A percentile compares a stretch with the other conserved stretches of the same genome.
Evolutionary conservation across 257 asterid genomes (phyloP).

Genomic region (Solanum phureja): DNA sequence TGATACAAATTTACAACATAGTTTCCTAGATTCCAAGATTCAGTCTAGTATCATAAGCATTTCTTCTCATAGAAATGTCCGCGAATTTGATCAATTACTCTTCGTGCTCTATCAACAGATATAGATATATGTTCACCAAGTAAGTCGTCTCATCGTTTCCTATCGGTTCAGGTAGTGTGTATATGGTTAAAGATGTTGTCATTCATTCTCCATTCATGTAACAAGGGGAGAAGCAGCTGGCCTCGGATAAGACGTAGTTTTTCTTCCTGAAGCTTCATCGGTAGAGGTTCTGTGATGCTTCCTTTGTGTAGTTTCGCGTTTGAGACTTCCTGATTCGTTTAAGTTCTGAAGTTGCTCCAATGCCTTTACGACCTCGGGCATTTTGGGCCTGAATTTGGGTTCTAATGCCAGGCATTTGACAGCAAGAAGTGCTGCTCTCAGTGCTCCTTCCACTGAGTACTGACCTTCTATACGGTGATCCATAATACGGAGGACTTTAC

Average conservation of each 20-base stretch:
- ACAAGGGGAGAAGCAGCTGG: constrained; percentile 30
- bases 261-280: constrained; percentile 18
- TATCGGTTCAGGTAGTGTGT: neutral
- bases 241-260: constrained; percentile 39
- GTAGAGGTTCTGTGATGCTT: constrained; percentile 16
- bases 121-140: neutral
- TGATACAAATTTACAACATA: neutral
- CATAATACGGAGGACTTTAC: constrained; percentile 24
- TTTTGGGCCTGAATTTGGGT: constrained; percentile 28
- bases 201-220: constrained; percentile 11
- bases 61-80: neutral
- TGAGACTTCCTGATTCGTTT: constrained; percentile 26
- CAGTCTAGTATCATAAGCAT: neutral
- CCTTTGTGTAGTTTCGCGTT: constrained; percentile 27
- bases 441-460: constrained; percentile 24
- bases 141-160: neutral
- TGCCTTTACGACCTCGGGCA: constrained; percentile 26
- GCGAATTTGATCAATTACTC: neutral
- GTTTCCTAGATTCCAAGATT: neutral
- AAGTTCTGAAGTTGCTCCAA: constrained; percentile 22
- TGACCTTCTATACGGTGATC: constrained; percentile 37
- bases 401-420: constrained; percentile 22
- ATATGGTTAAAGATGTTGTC: neutral
- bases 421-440: constrained; percentile 22
- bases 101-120: neutral